Percentiles rank a stretch among this genome's conserved stretches.
Evolutionary conservation across 2,329 filamentous ascomycete species (phyloP).

Genomic region (Paecilomyces variotii): DNA sequence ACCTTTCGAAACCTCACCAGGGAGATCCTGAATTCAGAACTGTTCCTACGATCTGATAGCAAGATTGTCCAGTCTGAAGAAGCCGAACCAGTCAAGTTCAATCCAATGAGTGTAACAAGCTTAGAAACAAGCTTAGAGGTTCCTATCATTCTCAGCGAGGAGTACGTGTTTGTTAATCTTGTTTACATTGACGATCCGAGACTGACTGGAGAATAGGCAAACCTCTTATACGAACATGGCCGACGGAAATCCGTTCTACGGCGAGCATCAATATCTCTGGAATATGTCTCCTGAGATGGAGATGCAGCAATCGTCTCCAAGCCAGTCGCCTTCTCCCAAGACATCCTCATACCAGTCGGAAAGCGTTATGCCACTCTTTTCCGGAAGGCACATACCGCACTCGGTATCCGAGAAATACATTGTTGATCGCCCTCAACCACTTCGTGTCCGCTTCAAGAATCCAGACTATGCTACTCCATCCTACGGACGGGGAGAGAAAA

Average conservation of each 20-base stretch:
- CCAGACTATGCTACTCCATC: neutral
- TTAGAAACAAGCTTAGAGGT: conserved; percentile 18
- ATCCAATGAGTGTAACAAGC: conserved; percentile 9
- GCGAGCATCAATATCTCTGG: conserved; percentile 15
- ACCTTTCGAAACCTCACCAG: conserved; percentile 10
- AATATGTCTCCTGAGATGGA: conserved; percentile 7
- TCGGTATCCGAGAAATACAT: conserved; percentile 13
- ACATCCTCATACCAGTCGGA: neutral
- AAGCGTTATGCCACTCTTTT: neutral
- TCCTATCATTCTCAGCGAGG: conserved; percentile 19
- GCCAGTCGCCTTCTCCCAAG: conserved; percentile 10
- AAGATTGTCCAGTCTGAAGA: conserved; percentile 1
- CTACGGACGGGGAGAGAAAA: neutral
- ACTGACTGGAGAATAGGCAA: conserved; percentile 11
- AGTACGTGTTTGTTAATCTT: conserved; percentile 12
- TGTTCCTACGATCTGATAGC: conserved; percentile 5
- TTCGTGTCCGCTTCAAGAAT: neutral
- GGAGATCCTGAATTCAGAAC: conserved; percentile 10
- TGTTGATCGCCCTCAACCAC: conserved; percentile 1
- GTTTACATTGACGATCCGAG: neutral
- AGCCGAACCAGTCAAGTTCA: conserved; percentile 10
- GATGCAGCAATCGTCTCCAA: conserved; percentile 5
- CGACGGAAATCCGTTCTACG: conserved; percentile 20
- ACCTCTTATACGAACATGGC: conserved; percentile 18
- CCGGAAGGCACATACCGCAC: conserved; percentile 9